Evolutionary conservation across 164 flowering plant species (phyloP).

Genomic region (Aristolochia fimbriata): DNA sequence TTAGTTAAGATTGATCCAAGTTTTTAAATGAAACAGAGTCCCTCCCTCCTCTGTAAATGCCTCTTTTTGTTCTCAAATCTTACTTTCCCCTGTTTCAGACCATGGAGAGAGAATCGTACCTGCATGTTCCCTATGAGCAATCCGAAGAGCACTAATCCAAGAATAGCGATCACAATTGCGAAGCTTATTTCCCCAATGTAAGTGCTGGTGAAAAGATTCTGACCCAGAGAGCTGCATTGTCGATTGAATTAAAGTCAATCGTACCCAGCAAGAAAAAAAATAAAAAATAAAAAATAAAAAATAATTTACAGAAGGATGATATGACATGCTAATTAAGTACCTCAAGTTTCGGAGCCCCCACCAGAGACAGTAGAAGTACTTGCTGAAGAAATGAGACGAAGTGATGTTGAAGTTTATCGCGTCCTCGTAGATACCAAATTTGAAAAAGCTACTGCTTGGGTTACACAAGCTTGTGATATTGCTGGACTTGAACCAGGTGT

Average conservation of each 20-base stretch:
- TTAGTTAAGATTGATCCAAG: too few species aligned
- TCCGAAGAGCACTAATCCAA: constrained; percentile 85
- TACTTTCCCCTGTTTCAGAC: too few species aligned
- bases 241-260: not conserved
- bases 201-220: constrained; percentile 69
- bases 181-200: constrained; percentile 71
- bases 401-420: constrained; percentile 35
- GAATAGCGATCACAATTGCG: constrained; percentile 62
- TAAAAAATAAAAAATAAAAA: not conserved
- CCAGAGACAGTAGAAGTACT: constrained; percentile 78
- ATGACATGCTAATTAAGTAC: constrained; percentile 14
- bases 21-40: too few species aligned
- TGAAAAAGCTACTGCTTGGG: constrained; percentile 23
- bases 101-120: too few species aligned
- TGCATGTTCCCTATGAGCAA: constrained; percentile 95
- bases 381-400: constrained; percentile 32
- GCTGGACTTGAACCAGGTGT: constrained; percentile 40
- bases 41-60: too few species aligned
- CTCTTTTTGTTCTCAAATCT: not conserved
- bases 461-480: constrained; percentile 38
- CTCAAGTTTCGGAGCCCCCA: constrained; percentile 65
- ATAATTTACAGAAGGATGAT: not conserved
- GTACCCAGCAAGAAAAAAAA: not conserved
- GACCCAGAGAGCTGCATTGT: constrained; percentile 74
- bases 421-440: constrained; percentile 56